Evolutionary conservation across 306 rosid species (phyloP).

Genomic region (Ammopiptanthus mongolicus): DNA sequence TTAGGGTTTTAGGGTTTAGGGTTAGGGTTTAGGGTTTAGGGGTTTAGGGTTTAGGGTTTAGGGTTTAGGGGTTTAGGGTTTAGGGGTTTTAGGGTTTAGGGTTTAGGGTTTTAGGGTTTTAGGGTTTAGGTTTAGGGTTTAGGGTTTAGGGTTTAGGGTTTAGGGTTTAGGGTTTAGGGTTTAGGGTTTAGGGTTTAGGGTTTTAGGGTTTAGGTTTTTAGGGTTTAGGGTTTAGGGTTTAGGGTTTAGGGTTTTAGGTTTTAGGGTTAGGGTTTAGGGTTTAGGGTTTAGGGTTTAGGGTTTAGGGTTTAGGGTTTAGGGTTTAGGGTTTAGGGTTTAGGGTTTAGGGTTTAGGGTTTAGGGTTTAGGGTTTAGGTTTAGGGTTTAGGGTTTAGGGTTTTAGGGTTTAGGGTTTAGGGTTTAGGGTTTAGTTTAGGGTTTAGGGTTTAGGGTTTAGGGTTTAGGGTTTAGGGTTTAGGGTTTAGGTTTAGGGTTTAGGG

Average conservation of each 20-base stretch:
- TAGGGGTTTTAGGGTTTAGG: constrained; percentile 12
- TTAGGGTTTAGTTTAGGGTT: too few species aligned
- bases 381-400: constrained; percentile 17
- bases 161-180: constrained; percentile 16
- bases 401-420: constrained; percentile 22
- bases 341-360: constrained; percentile 8
- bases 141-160: constrained; percentile 9
- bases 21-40: constrained; percentile 23
- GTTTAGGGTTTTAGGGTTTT: constrained; percentile 17
- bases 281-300: constrained; percentile 2
- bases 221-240: constrained; percentile 15
- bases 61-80: constrained; percentile 15
- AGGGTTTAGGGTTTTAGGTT: constrained; percentile 10
- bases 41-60: constrained; percentile 21
- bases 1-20: constrained; percentile 25
- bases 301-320: not conserved
- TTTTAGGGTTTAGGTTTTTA: constrained; percentile 7
- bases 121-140: constrained; percentile 12
- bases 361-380: constrained; percentile 20
- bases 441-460: constrained; percentile 15
- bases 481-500: not conserved
- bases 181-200: constrained; percentile 19
- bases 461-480: constrained; percentile 7
- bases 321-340: not conserved
- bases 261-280: constrained; percentile 5